phyloP scores from a whole-genome alignment of 257 asterid genomes.

The Jasminum sambac region DNA sequence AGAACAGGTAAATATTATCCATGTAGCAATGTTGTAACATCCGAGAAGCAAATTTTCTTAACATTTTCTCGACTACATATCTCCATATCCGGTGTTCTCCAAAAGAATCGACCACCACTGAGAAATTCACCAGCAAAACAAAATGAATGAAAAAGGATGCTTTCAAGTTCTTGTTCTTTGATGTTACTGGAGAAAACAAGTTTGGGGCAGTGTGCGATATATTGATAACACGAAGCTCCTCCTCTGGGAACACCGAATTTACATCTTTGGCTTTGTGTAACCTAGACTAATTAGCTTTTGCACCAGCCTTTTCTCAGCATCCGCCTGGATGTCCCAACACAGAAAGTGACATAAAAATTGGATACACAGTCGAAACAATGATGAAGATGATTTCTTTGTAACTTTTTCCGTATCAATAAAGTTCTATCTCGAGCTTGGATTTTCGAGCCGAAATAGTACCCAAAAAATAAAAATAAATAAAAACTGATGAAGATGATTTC shows the following conservation, averaged over 20 bases:
- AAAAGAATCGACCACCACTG: slow-evolving; percentile 10
- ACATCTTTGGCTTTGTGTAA: slow-evolving; percentile 45
- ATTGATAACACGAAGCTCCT: neutral
- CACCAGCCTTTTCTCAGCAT: slow-evolving; percentile 76
- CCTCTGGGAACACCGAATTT: slow-evolving; percentile 20
- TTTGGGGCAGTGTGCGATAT: neutral
- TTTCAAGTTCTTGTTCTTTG: slow-evolving; percentile 8
- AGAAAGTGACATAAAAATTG: neutral
- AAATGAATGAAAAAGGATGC: neutral
- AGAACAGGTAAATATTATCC: too few relatives aligned
- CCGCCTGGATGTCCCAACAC: slow-evolving; percentile 52
- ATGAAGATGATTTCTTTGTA: neutral
- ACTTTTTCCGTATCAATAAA: too few relatives aligned
- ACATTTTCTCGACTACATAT: slow-evolving; percentile 18
- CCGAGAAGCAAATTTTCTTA: too few relatives aligned
- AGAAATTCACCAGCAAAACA: slow-evolving; percentile 10
- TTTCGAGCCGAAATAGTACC: too few relatives aligned
- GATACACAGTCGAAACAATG: neutral
- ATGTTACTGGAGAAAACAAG: neutral
- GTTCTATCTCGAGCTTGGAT: too few relatives aligned
- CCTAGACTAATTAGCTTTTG: slow-evolving; percentile 74
- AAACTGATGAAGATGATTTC: too few relatives aligned
- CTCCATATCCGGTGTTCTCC: slow-evolving; percentile 17
- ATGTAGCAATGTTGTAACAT: too few relatives aligned
- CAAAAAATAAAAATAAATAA: too few relatives aligned